Evolutionary conservation across 176 grass and related monocot genomes (phyloP), one percentile per base, ranked within the genome.

Genomic region (Aegilops longissima): DNA sequence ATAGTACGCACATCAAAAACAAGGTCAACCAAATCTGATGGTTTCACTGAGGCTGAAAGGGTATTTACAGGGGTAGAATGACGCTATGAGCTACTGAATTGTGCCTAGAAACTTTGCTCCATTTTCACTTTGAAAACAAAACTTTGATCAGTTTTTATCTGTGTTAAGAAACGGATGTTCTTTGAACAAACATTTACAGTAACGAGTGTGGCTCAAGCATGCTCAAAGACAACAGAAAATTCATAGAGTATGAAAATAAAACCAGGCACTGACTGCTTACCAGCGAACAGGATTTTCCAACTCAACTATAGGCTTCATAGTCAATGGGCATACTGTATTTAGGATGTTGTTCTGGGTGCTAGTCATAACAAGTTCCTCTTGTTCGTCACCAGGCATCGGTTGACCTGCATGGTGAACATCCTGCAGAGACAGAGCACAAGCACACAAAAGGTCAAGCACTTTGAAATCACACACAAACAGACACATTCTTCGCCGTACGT

Each of bases 291-390:
- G 96, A 78, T 94, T 63, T 63, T 36, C 16, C 86, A 95, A 76
- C 67, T 98, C 92, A 84, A 83, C 66, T 5, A 98, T 61, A 86
- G 90, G 93, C 86, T 92, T 98, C 83, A 89, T 80, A 8, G 96
- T 96, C 87, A 98, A 77, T 35, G 96, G 96, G 54, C 96, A 98
- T 3, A 24, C 80, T 36, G 80, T 5, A 73, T 98, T 98, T 51
- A 90, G 78, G 64, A 98, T 75, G 75, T 34, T 90, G 17, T 8
- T 83, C 76, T 96, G 92, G 64, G 93, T 98, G 56, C 90, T 93
- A 24, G 92, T 96, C 96, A 98, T 96, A 51, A 98, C 73, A 77
- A 98, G 59, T 42, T 98, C 96, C 86, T 98, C 96, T 84, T 94
- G 93, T 87, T 98, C 96, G 21, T 98, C 96, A 89, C 96, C 93